Evolutionary conservation across 164 flowering plant species (phyloP).

Genomic region (Liriodendron chinense): DNA sequence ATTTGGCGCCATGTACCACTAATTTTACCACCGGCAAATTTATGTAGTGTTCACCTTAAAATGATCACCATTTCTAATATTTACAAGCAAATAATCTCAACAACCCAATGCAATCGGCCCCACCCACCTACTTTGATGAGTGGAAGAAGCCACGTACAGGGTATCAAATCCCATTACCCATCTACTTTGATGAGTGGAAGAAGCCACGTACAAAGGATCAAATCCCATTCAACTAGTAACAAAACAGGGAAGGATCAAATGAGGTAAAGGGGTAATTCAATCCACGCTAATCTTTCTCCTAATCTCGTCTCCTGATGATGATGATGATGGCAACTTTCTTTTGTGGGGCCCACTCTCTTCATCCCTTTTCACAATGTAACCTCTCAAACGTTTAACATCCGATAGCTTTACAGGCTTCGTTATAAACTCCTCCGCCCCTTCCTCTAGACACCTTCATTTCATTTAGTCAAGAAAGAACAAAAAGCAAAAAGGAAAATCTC

Average conservation of each 20-base stretch:
- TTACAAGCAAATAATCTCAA: too few species aligned
- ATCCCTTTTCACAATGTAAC: slow-evolving; percentile 17
- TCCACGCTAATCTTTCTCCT: neutral
- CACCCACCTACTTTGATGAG: too few species aligned
- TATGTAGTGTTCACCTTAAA: too few species aligned
- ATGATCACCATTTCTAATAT: too few species aligned
- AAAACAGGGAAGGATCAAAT: neutral
- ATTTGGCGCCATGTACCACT: too few species aligned
- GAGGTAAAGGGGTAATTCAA: neutral
- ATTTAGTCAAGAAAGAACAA: neutral
- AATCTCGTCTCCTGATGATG: neutral
- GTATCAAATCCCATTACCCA: too few species aligned
- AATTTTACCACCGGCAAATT: too few species aligned
- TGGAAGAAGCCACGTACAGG: too few species aligned
- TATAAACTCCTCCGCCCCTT: slow-evolving; percentile 49
- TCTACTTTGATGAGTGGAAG: too few species aligned
- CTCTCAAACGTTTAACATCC: slow-evolving; percentile 38
- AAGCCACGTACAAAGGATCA: too few species aligned
- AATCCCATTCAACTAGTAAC: too few species aligned
- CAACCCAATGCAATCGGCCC: too few species aligned
- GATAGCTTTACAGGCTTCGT: slow-evolving; percentile 41
- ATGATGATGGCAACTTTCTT: neutral
- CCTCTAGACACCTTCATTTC: slow-evolving; percentile 38
- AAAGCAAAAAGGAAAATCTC: neutral
- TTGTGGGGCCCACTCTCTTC: neutral